Base-by-base conservation (phyloP, 805 yeast species). In the Sugiyamaella chiloensis region DNA sequence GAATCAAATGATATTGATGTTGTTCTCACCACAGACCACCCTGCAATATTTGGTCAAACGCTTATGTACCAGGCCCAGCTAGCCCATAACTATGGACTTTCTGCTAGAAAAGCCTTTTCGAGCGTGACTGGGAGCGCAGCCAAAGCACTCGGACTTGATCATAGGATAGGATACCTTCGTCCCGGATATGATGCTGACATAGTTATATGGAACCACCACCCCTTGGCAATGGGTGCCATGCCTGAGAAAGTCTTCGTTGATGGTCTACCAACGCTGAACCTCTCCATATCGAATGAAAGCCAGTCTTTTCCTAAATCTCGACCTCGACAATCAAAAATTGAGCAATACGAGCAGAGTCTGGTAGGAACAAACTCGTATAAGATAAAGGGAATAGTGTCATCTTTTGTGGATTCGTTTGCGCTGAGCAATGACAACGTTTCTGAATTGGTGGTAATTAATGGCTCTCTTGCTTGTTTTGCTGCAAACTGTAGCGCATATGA, bases 131-230 rank as follows among this genome's bases (percentile, higher is more conserved):
- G 44, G 11, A n/a, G 9, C 34, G 31, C 31, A 14, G 44, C 44
- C 12, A 19, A 41, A n/a, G 20, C 12, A 21, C 36, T 41, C 12
- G 21, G 23, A 17, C 29, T 41, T 6, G 40, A 36, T 5, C 44
- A 24, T 19, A 14, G 31, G 5, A 29, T 41, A 17, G 44, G 44
- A 2, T 41, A 16, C 31, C 3, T 41, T 14, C 34, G 35, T 17
- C 17, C 31, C 2, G 44, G 44, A 11, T 41, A 24, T 16, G 44
- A 41, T 27, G 44, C 44, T 5, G 44, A 41, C 19, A 24, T 41
- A 14, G 44, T 41, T 24, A 26, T 41, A 14, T 41, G 44, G 44
- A 36, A 41, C 35, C 14, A 36, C 6, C 34, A 26, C 32, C 44
- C 44, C 5, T 12, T 41, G 5, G 23, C 26, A 4, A 17, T 41